These are phyloP conservation scores for Lodderomyces theae DNA, from an alignment of 1,139 yeast genomes.

Conservation along the genomic window DNA sequence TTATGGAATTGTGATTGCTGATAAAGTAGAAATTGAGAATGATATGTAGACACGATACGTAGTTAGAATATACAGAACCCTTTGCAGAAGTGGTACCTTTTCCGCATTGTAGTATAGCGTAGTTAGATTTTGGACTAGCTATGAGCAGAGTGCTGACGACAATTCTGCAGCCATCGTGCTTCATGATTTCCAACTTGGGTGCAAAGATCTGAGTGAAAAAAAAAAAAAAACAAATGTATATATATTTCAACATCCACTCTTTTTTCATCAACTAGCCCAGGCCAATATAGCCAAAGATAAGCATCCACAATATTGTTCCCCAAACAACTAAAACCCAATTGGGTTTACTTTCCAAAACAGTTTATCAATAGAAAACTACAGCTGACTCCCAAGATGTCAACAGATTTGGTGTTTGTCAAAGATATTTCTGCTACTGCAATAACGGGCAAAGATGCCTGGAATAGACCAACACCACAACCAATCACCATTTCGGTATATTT, in stretches of 20 bases:
- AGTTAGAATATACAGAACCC: too few species aligned
- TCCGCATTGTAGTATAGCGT: too few species aligned
- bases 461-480: constrained; percentile 67
- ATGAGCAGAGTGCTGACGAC: too few species aligned
- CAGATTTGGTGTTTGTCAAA: constrained; percentile 57
- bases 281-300: background rate
- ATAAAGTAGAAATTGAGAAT: constrained; percentile 31
- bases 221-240: too few species aligned
- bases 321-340: constrained; percentile 12
- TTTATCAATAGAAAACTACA: constrained; percentile 11
- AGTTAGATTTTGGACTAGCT: too few species aligned
- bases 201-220: background rate
- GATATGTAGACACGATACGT: constrained; percentile 18
- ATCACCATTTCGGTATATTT: constrained; percentile 57
- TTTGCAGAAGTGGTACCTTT: too few species aligned
- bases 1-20: constrained; percentile 53
- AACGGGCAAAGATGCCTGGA: constrained; percentile 78
- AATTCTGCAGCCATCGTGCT: too few species aligned
- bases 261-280: background rate
- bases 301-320: constrained; percentile 10
- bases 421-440: constrained; percentile 61
- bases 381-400: constrained; percentile 21
- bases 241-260: too few species aligned
- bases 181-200: too few species aligned
- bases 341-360: constrained; percentile 20